These are phyloP conservation scores for Leucogyrophana mollusca DNA, from an alignment of 768 basidiomycete species.

Conservation along the genomic window DNA sequence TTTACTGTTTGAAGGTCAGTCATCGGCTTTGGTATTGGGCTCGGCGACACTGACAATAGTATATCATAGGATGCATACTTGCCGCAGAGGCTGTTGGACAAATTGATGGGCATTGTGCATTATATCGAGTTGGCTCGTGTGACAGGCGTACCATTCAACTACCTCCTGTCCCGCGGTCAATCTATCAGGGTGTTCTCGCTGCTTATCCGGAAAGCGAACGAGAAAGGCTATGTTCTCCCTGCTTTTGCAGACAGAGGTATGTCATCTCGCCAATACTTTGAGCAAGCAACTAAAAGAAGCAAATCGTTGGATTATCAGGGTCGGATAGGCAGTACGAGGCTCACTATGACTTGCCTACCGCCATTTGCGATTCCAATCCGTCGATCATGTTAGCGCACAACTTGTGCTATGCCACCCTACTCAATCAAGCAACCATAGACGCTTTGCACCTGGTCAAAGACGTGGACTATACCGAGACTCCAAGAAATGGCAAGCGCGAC, in stretches of 20 bases:
- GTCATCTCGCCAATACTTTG: conserved; percentile 4
- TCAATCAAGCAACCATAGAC: conserved; percentile 80
- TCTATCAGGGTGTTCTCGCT: conserved; percentile 99
- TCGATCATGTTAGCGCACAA: conserved; percentile 99
- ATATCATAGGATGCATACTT: conserved; percentile 87
- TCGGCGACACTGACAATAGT: too few species aligned
- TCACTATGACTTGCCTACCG: conserved; percentile 95
- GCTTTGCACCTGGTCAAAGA: conserved; percentile 79
- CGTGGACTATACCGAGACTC: conserved; percentile 90
- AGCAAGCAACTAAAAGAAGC: neutral
- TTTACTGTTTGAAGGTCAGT: conserved; percentile 93
- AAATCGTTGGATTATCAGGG: conserved; percentile 42
- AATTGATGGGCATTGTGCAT: conserved; percentile 98
- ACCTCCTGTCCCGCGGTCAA: conserved; percentile 88
- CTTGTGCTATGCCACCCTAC: conserved; percentile 92
- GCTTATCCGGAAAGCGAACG: conserved; percentile 88
- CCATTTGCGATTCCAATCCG: conserved; percentile 98
- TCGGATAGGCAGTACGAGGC: conserved; percentile 96
- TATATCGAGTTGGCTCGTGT: conserved; percentile 98
- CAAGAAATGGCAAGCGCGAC: conserved; percentile 76
- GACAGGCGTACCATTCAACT: conserved; percentile 99
- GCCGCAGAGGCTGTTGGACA: conserved; percentile 93
- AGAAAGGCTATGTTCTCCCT: conserved; percentile 89
- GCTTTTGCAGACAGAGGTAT: conserved; percentile 80
- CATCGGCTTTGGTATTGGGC: neutral